Evolutionary conservation across 441 rosid genomes (phyloP).

Genomic region (Sinapis alba): DNA sequence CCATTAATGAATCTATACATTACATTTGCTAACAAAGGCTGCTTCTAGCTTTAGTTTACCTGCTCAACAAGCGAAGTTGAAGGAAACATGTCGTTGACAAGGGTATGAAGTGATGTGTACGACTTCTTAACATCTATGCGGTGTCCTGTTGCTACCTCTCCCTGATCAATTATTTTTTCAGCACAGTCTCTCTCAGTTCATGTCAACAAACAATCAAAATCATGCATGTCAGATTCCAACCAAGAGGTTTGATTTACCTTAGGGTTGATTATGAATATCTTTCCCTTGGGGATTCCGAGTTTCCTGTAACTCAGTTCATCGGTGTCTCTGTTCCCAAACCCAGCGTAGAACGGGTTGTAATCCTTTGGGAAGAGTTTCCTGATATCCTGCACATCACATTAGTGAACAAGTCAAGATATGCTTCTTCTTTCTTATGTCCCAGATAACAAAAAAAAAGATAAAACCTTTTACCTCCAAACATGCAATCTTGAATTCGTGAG

Average conservation of each 20-base stretch:
- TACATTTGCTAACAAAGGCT: not conserved
- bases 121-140: constrained; percentile 68
- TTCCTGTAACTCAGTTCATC: constrained; percentile 88
- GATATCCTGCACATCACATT: constrained; percentile 64
- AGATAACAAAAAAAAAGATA: not conserved
- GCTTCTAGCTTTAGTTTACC: constrained; percentile 43
- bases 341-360: constrained; percentile 90
- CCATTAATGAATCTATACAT: constrained; percentile 7
- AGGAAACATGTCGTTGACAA: constrained; percentile 89
- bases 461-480: constrained; percentile 68
- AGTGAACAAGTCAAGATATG: not conserved
- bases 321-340: constrained; percentile 88
- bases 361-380: constrained; percentile 82
- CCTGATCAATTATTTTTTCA: constrained; percentile 44
- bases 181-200: constrained; percentile 11
- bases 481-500: constrained; percentile 91
- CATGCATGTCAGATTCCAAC: not conserved
- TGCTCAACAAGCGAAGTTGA: constrained; percentile 77
- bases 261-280: constrained; percentile 87
- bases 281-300: constrained; percentile 91
- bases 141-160: constrained; percentile 88
- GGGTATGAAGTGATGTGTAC: constrained; percentile 84
- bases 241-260: no score
- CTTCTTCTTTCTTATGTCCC: not conserved
- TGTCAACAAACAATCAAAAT: constrained; percentile 3